These are phyloP conservation scores for Mycena capillaripes DNA, from an alignment of 768 basidiomycete species.

Conservation along the genomic window DNA sequence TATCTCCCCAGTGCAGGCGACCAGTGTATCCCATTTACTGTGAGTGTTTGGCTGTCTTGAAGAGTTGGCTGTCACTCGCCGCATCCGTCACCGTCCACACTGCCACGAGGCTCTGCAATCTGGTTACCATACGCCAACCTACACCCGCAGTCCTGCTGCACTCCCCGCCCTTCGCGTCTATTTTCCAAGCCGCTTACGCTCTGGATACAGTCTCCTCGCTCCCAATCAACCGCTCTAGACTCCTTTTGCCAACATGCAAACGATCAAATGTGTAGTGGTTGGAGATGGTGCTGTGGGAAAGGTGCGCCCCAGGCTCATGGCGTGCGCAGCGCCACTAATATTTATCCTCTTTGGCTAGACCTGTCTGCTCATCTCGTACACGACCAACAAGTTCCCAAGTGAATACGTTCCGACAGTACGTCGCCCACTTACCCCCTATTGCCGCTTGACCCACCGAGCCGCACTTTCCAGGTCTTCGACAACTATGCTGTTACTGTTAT, in stretches of 20 bases:
- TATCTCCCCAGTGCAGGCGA: slow-evolving; percentile 43
- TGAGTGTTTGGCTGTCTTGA: slow-evolving; percentile 39
- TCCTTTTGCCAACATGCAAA: slow-evolving; percentile 77
- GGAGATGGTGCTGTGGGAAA: slow-evolving; percentile 99
- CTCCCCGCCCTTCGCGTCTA: background rate
- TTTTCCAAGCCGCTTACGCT: slow-evolving; percentile 21
- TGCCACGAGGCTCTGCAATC: slow-evolving; percentile 60
- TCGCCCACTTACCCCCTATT: slow-evolving; percentile 43
- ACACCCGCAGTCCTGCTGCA: background rate
- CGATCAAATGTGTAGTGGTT: slow-evolving; percentile 97
- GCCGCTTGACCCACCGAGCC: slow-evolving; percentile 37
- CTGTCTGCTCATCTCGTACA: slow-evolving; percentile 96
- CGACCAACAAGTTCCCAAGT: slow-evolving; percentile 97
- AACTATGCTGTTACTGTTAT: slow-evolving; percentile 99
- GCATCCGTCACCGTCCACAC: slow-evolving; percentile 35
- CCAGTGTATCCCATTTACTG: slow-evolving; percentile 38
- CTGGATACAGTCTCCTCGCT: slow-evolving; percentile 25
- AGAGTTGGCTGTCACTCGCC: slow-evolving; percentile 28
- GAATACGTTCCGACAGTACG: slow-evolving; percentile 98
- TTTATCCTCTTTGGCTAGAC: slow-evolving; percentile 65
- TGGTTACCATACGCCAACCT: slow-evolving; percentile 25
- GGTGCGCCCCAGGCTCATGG: slow-evolving; percentile 65
- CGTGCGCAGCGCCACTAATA: slow-evolving; percentile 21
- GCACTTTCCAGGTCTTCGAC: slow-evolving; percentile 82
- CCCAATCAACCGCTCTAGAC: slow-evolving; percentile 27